Conservation (phyloP, 2,329 filamentous ascomycete species). For the Venturia carpophila region DNA sequence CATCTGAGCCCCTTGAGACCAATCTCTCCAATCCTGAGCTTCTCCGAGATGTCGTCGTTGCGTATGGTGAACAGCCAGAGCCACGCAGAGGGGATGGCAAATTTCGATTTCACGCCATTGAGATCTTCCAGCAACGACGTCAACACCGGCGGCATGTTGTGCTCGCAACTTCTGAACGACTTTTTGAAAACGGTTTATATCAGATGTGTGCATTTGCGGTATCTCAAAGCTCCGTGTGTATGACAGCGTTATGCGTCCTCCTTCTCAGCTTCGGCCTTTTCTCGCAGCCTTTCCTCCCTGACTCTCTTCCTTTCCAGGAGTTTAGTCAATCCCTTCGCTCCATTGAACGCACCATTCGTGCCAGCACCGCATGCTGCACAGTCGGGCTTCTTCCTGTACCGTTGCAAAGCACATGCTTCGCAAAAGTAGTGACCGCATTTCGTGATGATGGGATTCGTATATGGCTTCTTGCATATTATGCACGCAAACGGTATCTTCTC, state of each 20-base stretch:
- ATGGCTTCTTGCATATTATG: constrained; percentile 72
- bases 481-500: constrained; percentile 85
- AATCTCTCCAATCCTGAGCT: too few relatives aligned
- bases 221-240: background rate
- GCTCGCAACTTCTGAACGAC: too few relatives aligned
- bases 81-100: too few relatives aligned
- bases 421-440: constrained; percentile 97
- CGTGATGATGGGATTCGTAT: constrained; percentile 74
- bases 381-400: constrained; percentile 78
- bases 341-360: constrained; percentile 84
- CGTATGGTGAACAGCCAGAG: too few relatives aligned
- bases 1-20: too few relatives aligned
- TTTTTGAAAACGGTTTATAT: background rate
- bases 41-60: too few relatives aligned
- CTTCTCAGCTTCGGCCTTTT: constrained; percentile 44
- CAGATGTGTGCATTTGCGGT: background rate
- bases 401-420: constrained; percentile 74
- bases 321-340: constrained; percentile 73
- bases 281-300: constrained; percentile 50
- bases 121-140: too few relatives aligned
- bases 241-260: constrained; percentile 21
- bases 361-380: constrained; percentile 81
- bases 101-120: too few relatives aligned
- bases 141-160: too few relatives aligned
- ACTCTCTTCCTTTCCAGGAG: constrained; percentile 67